phyloP scores from a whole-genome alignment of 2,329 filamentous ascomycete genomes.

The Colletotrichum sp. region DNA sequence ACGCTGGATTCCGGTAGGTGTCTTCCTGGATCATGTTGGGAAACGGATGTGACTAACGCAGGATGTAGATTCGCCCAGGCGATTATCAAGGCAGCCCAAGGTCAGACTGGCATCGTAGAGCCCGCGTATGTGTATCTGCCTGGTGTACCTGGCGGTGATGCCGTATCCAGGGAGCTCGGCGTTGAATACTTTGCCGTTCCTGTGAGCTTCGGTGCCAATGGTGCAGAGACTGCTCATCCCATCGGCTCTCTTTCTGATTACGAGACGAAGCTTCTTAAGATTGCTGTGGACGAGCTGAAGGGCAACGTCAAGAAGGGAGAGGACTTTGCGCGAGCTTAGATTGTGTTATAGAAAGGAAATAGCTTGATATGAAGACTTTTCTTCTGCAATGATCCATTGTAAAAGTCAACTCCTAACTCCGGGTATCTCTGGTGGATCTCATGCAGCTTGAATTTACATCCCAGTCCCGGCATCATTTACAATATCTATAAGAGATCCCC shows the following conservation, averaged over 20 bases:
- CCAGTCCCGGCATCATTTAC: not conserved
- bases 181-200: constrained; percentile 54
- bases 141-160: constrained; percentile 76
- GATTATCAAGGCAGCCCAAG: constrained; percentile 74
- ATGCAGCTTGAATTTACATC: not conserved
- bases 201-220: not conserved
- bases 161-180: constrained; percentile 58
- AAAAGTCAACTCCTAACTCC: not conserved
- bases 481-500: constrained; percentile 8
- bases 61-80: constrained; percentile 59
- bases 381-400: not conserved
- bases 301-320: not conserved
- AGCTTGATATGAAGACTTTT: not conserved
- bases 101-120: constrained; percentile 75
- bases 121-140: constrained; percentile 63
- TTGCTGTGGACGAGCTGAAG: not conserved
- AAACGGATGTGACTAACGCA: not conserved
- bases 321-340: not conserved
- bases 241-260: not conserved
- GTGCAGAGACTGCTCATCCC: not conserved
- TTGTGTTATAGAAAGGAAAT: not conserved
- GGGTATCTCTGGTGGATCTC: not conserved
- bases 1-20: constrained; percentile 49
- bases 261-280: not conserved
- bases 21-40: not conserved